phyloP scores from a whole-genome alignment of 345 rosid genomes.

The Aquilaria malaccensis region DNA sequence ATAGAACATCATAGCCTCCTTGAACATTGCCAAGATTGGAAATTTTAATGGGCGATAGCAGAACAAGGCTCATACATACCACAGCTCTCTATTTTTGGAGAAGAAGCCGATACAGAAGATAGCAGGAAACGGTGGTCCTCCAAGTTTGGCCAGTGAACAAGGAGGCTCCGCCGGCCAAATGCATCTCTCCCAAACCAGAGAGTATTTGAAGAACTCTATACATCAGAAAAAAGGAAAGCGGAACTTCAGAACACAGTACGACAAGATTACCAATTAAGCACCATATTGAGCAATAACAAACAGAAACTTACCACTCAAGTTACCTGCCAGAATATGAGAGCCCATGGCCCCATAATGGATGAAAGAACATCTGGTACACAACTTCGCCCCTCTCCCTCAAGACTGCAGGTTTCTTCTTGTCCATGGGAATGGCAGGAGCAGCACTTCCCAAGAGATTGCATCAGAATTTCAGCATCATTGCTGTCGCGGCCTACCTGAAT shows the following conservation, averaged over 20 bases:
- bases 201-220: slow-evolving; percentile 63
- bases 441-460: slow-evolving; percentile 41
- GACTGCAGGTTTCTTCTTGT: slow-evolving; percentile 16
- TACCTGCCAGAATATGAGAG: slow-evolving; percentile 89
- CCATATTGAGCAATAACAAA: slow-evolving; percentile 6
- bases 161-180: slow-evolving; percentile 86
- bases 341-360: slow-evolving; percentile 79
- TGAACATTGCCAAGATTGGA: too few relatives aligned
- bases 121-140: slow-evolving; percentile 59
- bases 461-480: slow-evolving; percentile 61
- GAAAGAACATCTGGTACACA: slow-evolving; percentile 68
- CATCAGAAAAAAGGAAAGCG: slow-evolving; percentile 1
- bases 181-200: slow-evolving; percentile 95
- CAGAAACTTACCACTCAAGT: slow-evolving; percentile 22
- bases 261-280: not conserved
- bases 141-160: slow-evolving; percentile 79
- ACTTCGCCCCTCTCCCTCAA: slow-evolving; percentile 14
- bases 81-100: slow-evolving; percentile 23
- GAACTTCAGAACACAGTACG: slow-evolving; percentile 6
- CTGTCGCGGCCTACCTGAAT: slow-evolving; percentile 38
- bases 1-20: too few relatives aligned
- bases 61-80: slow-evolving; percentile 22
- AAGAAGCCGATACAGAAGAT: slow-evolving; percentile 49
- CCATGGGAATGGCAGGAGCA: slow-evolving; percentile 23
- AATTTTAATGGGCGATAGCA: too few relatives aligned